phyloP scores from a whole-genome alignment of 2,329 filamentous ascomycete genomes.

The Xylariales sp. region DNA sequence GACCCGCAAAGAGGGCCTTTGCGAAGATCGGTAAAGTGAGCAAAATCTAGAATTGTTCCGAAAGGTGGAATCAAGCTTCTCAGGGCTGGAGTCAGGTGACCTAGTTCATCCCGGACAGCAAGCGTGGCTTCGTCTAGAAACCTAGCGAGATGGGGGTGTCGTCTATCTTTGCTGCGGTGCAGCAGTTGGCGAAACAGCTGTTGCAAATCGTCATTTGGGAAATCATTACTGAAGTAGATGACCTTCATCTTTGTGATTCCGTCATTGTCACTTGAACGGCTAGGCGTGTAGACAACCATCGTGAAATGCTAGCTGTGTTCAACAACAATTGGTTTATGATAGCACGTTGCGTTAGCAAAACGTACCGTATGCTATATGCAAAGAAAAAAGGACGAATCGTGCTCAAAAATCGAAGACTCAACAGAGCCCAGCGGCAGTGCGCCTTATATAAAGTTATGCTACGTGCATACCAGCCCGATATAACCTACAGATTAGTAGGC shows the following conservation, averaged over 20 bases:
- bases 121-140: constrained; percentile 57
- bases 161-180: constrained; percentile 54
- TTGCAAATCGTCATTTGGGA: constrained; percentile 53
- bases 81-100: constrained; percentile 46
- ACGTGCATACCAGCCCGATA: too few relatives aligned
- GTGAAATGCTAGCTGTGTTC: neutral
- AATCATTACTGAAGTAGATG: constrained; percentile 58
- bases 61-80: constrained; percentile 43
- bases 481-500: too few relatives aligned
- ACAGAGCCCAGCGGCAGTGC: too few relatives aligned
- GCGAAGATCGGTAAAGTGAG: constrained; percentile 53
- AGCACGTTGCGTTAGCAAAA: too few relatives aligned
- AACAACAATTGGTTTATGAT: too few relatives aligned
- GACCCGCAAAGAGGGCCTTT: constrained; percentile 56
- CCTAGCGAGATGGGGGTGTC: constrained; percentile 51
- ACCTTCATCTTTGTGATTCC: neutral
- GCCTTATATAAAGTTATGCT: too few relatives aligned
- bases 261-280: neutral
- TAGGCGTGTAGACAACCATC: neutral
- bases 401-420: too few relatives aligned
- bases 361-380: too few relatives aligned
- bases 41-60: neutral
- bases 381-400: too few relatives aligned
- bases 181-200: constrained; percentile 47
- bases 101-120: constrained; percentile 55